Conservation (phyloP, 2,329 filamentous ascomycete genomes). For the Scedosporium boydii region DNA sequence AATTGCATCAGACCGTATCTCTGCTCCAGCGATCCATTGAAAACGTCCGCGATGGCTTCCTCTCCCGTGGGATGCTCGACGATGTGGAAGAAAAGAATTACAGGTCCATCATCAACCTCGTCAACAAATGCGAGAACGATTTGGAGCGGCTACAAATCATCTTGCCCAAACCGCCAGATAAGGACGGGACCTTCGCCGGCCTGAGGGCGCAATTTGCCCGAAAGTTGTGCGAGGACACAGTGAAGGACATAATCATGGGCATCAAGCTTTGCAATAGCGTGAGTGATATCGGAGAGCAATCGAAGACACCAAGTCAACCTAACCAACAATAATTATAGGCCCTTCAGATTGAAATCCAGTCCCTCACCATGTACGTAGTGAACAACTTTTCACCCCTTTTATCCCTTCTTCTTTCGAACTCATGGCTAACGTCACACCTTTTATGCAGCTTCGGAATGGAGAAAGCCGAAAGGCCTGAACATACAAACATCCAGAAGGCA, state of each 20-base stretch:
- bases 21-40: not conserved
- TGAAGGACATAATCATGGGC: not conserved
- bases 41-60: not conserved
- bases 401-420: not conserved
- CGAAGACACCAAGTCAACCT: not conserved
- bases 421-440: not conserved
- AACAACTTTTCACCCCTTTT: not conserved
- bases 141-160: not conserved
- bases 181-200: not conserved
- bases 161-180: not conserved
- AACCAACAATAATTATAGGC: not conserved
- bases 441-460: constrained; percentile 1
- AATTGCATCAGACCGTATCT: not conserved
- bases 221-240: constrained; percentile 1
- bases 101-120: not conserved
- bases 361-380: not conserved
- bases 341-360: constrained; percentile 1
- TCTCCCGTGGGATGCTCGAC: not conserved
- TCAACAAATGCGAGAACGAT: not conserved
- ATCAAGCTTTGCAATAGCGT: constrained; percentile 4
- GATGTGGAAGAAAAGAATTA: not conserved
- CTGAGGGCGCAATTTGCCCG: not conserved
- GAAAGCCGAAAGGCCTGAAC: not conserved
- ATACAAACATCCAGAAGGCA: not conserved
- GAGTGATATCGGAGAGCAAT: not conserved